phyloP scores from a whole-genome alignment of 805 yeast species.

The Starmera quercuum region DNA sequence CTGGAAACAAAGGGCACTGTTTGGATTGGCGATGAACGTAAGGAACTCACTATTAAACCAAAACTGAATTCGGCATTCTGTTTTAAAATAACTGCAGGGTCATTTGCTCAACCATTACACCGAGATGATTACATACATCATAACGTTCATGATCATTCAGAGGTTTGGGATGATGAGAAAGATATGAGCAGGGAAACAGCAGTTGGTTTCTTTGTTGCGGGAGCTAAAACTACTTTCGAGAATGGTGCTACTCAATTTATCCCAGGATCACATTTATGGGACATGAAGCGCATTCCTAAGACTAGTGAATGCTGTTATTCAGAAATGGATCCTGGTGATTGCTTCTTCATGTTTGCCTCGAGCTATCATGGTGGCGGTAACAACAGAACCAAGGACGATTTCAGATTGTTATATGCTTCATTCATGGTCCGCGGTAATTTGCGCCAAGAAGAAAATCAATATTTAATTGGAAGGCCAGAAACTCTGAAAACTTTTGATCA shows the following conservation, averaged over 20 bases:
- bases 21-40: background rate
- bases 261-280: conserved; percentile 25
- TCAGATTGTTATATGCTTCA: conserved; percentile 17
- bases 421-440: conserved; percentile 21
- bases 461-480: background rate
- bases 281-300: conserved; percentile 13
- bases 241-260: conserved; percentile 24
- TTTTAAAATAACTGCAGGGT: conserved; percentile 19
- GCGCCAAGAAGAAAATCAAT: conserved; percentile 21
- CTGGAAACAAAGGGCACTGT: background rate
- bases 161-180: conserved; percentile 8
- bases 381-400: conserved; percentile 16
- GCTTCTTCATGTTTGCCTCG: conserved; percentile 20
- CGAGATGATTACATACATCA: conserved; percentile 20
- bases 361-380: conserved; percentile 23
- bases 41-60: background rate
- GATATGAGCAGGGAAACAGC: conserved; percentile 9
- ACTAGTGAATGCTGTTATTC: conserved; percentile 13
- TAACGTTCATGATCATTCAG: conserved; percentile 13
- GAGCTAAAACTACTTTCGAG: conserved; percentile 6
- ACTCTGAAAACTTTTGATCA: background rate
- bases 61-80: background rate
- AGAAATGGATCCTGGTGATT: conserved; percentile 23
- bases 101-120: conserved; percentile 15
- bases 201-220: conserved; percentile 15